Conservation (phyloP, 805 yeast genomes). For the Cyberlindnera americana region DNA sequence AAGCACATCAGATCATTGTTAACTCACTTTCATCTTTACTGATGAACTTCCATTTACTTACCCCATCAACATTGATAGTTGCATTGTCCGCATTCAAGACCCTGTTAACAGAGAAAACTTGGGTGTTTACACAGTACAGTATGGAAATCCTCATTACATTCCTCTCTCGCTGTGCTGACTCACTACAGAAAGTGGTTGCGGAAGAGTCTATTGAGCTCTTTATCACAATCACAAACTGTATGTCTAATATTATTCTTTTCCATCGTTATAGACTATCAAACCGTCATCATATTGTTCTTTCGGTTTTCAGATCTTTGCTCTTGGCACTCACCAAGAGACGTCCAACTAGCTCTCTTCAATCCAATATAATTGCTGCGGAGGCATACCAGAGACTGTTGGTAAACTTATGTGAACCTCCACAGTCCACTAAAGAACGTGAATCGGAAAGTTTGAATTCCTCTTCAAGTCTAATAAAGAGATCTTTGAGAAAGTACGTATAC, state of each 20-base stretch:
- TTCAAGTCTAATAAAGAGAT: slow-evolving; percentile 50
- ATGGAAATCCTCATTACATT: slow-evolving; percentile 52
- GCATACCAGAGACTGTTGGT: slow-evolving; percentile 54
- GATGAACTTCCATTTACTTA: slow-evolving; percentile 1
- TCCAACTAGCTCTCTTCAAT: slow-evolving; percentile 23
- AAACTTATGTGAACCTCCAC: slow-evolving; percentile 70
- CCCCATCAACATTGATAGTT: background rate
- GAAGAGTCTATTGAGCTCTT: slow-evolving; percentile 14
- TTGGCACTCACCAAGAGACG: slow-evolving; percentile 36
- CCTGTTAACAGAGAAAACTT: slow-evolving; percentile 45
- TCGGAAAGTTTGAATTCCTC: slow-evolving; percentile 48
- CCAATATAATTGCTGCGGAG: slow-evolving; percentile 36
- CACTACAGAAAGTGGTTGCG: background rate
- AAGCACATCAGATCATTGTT: slow-evolving; percentile 9
- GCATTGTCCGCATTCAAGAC: slow-evolving; percentile 32
- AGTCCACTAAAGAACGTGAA: slow-evolving; percentile 29
- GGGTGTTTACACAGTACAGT: slow-evolving; percentile 64
- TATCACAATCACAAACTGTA: slow-evolving; percentile 39
- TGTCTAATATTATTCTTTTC: slow-evolving; percentile 59
- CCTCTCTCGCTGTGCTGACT: slow-evolving; percentile 28
- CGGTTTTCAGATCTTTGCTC: slow-evolving; percentile 48
- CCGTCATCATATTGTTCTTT: slow-evolving; percentile 65
- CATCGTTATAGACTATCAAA: slow-evolving; percentile 69
- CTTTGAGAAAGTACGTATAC: slow-evolving; percentile 62
- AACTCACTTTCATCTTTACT: slow-evolving; percentile 18